phyloP scores from a whole-genome alignment of 805 yeast species.

The Saccharomycopsis javanensis region DNA sequence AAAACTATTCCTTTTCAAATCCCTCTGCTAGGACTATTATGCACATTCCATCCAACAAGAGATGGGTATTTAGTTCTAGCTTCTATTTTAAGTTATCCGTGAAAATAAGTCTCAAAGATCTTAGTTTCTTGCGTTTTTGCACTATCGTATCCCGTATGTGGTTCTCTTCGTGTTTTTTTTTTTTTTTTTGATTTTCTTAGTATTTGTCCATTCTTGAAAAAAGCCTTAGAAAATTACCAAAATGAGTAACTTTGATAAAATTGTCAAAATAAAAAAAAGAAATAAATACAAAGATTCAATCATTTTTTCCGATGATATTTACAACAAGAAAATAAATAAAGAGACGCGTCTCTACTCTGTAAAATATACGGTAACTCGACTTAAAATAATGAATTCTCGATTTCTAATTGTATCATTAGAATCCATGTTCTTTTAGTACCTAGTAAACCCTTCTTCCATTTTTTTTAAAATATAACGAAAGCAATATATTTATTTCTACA shows the following conservation, averaged over 20 bases:
- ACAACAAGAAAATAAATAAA: not conserved
- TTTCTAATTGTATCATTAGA: not conserved
- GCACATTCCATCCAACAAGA: not conserved
- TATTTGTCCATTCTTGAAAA: not conserved
- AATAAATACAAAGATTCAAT: no score
- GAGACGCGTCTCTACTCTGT: not conserved
- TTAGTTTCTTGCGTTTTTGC: no score
- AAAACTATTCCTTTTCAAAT: no score
- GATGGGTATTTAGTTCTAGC: not conserved
- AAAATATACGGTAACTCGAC: not conserved
- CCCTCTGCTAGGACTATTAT: conserved; percentile 1
- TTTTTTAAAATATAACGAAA: not conserved
- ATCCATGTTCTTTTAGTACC: not conserved
- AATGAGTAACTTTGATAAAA: not conserved
- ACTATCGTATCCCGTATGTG: no score
- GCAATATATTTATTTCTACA: no score
- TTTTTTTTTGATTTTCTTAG: no score
- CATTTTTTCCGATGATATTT: no score
- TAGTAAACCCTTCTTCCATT: not conserved
- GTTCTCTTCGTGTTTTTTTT: not conserved
- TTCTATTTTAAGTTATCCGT: not conserved
- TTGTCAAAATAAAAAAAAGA: no score
- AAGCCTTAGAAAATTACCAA: not conserved
- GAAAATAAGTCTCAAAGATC: not conserved
- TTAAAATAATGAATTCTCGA: not conserved